Conservation (phyloP, 768 basidiomycete genomes). For the Leccinum obscurum region DNA sequence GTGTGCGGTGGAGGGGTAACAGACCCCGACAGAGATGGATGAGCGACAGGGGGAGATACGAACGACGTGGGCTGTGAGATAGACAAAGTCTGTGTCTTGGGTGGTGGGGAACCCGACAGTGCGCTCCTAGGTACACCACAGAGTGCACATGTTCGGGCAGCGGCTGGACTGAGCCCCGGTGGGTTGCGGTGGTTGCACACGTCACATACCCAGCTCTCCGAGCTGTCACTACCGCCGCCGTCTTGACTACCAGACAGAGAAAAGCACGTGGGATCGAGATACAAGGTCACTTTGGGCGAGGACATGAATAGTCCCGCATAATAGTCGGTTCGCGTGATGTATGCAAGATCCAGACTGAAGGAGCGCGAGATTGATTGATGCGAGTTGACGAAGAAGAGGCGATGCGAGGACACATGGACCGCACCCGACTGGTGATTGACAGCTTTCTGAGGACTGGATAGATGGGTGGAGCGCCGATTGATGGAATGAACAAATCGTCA, state of each 20-base stretch:
- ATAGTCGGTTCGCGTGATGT: constrained; percentile 75
- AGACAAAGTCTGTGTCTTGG: constrained; percentile 37
- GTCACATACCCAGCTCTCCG: constrained; percentile 77
- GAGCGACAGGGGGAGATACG: constrained; percentile 30
- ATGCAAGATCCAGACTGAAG: constrained; percentile 64
- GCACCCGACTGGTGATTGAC: constrained; percentile 75
- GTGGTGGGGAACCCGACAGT: constrained; percentile 27
- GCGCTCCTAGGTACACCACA: constrained; percentile 75
- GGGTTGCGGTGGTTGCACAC: constrained; percentile 88
- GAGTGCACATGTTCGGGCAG: constrained; percentile 69
- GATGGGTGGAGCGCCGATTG: constrained; percentile 31
- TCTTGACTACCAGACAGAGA: constrained; percentile 29
- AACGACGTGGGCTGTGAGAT: constrained; percentile 42
- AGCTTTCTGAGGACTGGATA: constrained; percentile 73
- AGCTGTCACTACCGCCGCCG: constrained; percentile 33
- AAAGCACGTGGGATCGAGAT: constrained; percentile 44
- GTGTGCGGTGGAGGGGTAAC: constrained; percentile 22
- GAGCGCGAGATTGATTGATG: constrained; percentile 53
- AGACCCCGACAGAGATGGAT: constrained; percentile 20
- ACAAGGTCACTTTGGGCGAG: constrained; percentile 83
- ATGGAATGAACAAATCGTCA: constrained; percentile 21
- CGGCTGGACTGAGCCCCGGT: constrained; percentile 68
- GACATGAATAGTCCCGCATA: constrained; percentile 91
- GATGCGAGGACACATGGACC: constrained; percentile 74
- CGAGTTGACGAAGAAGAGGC: constrained; percentile 77